Evolutionary conservation across 257 asterid species (phyloP).

Genomic region (Nyctanthes arbortristis): DNA sequence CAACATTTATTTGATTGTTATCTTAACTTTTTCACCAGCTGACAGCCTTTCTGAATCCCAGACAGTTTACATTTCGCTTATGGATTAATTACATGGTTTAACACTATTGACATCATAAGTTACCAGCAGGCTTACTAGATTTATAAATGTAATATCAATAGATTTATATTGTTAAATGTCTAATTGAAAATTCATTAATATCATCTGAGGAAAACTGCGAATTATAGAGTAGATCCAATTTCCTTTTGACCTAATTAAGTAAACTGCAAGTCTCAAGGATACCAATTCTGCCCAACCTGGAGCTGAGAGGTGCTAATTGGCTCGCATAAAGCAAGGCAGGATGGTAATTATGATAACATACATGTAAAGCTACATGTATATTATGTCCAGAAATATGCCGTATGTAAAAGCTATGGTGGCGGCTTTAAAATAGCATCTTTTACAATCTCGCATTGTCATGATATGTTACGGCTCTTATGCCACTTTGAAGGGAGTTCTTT

Average conservation of each 20-base stretch:
- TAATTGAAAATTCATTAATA: not conserved
- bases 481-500: not conserved
- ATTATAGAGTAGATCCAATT: not conserved
- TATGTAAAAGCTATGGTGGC: not conserved
- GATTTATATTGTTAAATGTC: not conserved
- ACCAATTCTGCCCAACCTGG: not conserved
- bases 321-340: not conserved
- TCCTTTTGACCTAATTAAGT: not conserved
- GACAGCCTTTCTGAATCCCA: too few relatives aligned
- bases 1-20: too few relatives aligned
- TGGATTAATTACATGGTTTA: not conserved
- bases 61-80: too few relatives aligned
- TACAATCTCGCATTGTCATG: not conserved
- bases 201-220: too few relatives aligned
- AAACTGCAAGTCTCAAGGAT: not conserved
- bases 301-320: not conserved
- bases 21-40: too few relatives aligned
- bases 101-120: not conserved
- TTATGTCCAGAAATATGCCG: too few relatives aligned
- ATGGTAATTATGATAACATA: not conserved
- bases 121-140: not conserved
- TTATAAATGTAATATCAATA: not conserved
- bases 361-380: not conserved
- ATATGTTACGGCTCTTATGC: not conserved
- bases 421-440: not conserved